A percentile compares a stretch with the other conserved stretches of the same genome.
Evolutionary conservation across 441 rosid species (phyloP).

Genomic region (Pelargonium fulgidum): DNA sequence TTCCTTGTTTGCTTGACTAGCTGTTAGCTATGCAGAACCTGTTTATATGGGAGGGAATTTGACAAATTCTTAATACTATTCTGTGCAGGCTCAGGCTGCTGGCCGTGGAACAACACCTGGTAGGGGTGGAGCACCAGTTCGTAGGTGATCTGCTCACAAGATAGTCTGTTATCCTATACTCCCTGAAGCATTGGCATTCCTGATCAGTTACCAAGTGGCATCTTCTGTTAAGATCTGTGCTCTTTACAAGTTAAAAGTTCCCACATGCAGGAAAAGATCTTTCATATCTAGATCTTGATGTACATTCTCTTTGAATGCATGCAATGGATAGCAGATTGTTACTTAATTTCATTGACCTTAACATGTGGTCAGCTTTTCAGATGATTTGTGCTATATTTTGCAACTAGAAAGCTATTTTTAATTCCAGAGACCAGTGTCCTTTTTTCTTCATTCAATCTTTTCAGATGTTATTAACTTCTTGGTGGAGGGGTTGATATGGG

Average conservation of each 20-base stretch:
- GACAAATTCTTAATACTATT: conserved; percentile 1
- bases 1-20: neutral
- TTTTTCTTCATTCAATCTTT: too few species aligned
- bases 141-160: conserved; percentile 38
- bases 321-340: neutral
- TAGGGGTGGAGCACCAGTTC: conserved; percentile 73
- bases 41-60: conserved; percentile 9
- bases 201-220: conserved; percentile 14
- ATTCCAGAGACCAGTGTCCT: too few species aligned
- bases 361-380: neutral
- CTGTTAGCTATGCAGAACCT: conserved; percentile 11
- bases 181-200: conserved; percentile 10
- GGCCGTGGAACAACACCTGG: conserved; percentile 76
- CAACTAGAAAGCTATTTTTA: too few species aligned
- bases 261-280: too few species aligned
- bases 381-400: too few species aligned
- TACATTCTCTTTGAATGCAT: neutral
- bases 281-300: too few species aligned
- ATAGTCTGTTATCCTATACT: neutral
- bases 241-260: conserved; percentile 9
- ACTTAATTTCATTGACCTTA: neutral
- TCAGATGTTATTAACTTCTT: too few species aligned
- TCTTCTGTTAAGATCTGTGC: conserved; percentile 13
- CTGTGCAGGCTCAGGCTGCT: conserved; percentile 57
- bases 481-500: too few species aligned